Conservation (phyloP, 768 basidiomycete species). For the Mycena albidolilacea region DNA sequence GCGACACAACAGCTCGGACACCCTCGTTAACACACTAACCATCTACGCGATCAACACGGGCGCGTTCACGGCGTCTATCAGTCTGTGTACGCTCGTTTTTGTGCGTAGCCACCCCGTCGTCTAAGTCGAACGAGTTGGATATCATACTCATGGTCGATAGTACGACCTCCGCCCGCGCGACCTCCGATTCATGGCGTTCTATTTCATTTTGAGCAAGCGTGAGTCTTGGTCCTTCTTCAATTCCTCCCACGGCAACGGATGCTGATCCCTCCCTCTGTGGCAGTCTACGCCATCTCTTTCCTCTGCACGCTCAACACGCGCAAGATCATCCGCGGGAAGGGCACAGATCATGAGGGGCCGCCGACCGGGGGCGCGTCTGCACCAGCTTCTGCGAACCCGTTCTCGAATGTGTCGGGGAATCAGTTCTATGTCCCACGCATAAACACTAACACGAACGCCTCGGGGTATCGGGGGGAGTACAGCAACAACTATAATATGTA, state of each 20-base stretch:
- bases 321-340: conserved; percentile 60
- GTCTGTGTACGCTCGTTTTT: conserved; percentile 56
- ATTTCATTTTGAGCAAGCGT: conserved; percentile 75
- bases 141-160: conserved; percentile 47
- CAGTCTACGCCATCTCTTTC: conserved; percentile 61
- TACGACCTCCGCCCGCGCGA: conserved; percentile 66
- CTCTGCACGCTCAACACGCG: conserved; percentile 70
- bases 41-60: conserved; percentile 55
- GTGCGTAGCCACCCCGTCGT: conserved; percentile 42
- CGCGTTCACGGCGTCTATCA: conserved; percentile 56
- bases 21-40: too few species aligned
- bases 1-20: too few species aligned
- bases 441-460: neutral
- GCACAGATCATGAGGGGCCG: conserved; percentile 58
- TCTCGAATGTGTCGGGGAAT: too few species aligned
- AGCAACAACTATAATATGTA: neutral
- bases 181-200: conserved; percentile 71
- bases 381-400: conserved; percentile 1
- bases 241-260: neutral
- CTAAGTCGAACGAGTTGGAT: neutral
- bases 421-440: too few species aligned
- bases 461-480: neutral
- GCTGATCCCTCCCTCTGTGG: neutral
- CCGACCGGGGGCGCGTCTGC: conserved; percentile 27
- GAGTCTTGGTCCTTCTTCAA: conserved; percentile 42